Conservation (phyloP, 129 eudicot genomes). For the Erigeron canadensis region DNA sequence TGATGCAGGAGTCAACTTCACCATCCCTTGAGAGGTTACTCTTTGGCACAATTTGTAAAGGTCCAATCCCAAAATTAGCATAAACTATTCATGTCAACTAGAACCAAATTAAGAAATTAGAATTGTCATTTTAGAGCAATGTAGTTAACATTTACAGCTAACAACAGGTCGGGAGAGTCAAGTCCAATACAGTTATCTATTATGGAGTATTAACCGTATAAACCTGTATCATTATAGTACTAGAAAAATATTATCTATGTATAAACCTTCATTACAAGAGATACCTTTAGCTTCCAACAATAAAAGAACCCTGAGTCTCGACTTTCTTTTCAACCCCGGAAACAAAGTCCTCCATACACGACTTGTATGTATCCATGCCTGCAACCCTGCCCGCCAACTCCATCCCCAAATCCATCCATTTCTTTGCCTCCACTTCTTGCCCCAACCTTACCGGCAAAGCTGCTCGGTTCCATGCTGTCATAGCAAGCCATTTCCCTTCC, state of each 20-base stretch:
- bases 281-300: slow-evolving; percentile 31
- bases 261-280: not conserved
- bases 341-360: slow-evolving; percentile 89
- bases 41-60: not conserved
- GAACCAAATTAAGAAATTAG: not conserved
- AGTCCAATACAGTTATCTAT: not conserved
- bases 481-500: slow-evolving; percentile 96
- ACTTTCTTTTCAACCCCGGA: slow-evolving; percentile 59
- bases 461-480: slow-evolving; percentile 95
- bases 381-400: slow-evolving; percentile 76
- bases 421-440: slow-evolving; percentile 58
- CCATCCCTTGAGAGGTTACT: not conserved
- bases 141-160: slow-evolving; percentile 8
- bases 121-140: not conserved
- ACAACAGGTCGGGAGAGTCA: not conserved
- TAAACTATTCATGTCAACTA: not conserved
- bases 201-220: not conserved
- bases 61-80: not conserved
- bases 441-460: slow-evolving; percentile 78
- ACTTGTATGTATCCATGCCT: slow-evolving; percentile 72
- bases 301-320: slow-evolving; percentile 31
- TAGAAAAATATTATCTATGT: slow-evolving; percentile 3
- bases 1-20: not conserved
- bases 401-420: slow-evolving; percentile 86
- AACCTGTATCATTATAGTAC: slow-evolving; percentile 1